A percentile compares a stretch with the other conserved stretches of the same genome.
phyloP scores from a whole-genome alignment of 108 stramenopile species.

The Nannochloropsis gaditana region DNA sequence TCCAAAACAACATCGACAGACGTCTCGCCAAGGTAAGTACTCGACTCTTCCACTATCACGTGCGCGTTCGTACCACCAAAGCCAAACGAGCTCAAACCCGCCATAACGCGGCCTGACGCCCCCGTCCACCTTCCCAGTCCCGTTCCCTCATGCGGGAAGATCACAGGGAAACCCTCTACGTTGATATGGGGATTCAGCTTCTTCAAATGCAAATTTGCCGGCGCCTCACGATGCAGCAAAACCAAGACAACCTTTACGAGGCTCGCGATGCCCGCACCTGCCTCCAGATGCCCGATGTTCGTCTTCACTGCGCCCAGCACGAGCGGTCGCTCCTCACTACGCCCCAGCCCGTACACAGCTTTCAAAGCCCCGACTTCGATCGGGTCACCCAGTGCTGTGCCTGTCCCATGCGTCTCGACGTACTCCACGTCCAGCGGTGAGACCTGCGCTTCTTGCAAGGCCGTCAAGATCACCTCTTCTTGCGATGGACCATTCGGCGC shows the following conservation, averaged over 20 bases:
- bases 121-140: not conserved
- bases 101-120: slow-evolving; percentile 15
- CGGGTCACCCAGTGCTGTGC: slow-evolving; percentile 57
- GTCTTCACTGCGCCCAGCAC: slow-evolving; percentile 53
- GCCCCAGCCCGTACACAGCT: slow-evolving; percentile 37
- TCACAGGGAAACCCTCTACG: slow-evolving; percentile 34
- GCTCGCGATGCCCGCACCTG: slow-evolving; percentile 50
- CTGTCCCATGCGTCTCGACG: slow-evolving; percentile 56
- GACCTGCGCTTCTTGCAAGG: slow-evolving; percentile 37
- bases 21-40: slow-evolving; percentile 16
- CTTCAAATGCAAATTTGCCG: slow-evolving; percentile 48
- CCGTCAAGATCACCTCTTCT: slow-evolving; percentile 29
- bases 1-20: not conserved
- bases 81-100: slow-evolving; percentile 54
- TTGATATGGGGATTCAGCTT: slow-evolving; percentile 44
- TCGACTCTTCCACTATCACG: slow-evolving; percentile 36
- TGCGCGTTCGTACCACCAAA: slow-evolving; percentile 57
- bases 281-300: slow-evolving; percentile 59
- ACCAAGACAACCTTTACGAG: slow-evolving; percentile 48
- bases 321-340: slow-evolving; percentile 39
- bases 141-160: slow-evolving; percentile 24
- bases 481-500: slow-evolving; percentile 55
- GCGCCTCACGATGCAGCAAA: slow-evolving; percentile 40
- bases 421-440: slow-evolving; percentile 40
- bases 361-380: slow-evolving; percentile 53